Base-by-base conservation (phyloP, 495 filamentous ascomycete genomes). In the Trichoderma virens region DNA sequence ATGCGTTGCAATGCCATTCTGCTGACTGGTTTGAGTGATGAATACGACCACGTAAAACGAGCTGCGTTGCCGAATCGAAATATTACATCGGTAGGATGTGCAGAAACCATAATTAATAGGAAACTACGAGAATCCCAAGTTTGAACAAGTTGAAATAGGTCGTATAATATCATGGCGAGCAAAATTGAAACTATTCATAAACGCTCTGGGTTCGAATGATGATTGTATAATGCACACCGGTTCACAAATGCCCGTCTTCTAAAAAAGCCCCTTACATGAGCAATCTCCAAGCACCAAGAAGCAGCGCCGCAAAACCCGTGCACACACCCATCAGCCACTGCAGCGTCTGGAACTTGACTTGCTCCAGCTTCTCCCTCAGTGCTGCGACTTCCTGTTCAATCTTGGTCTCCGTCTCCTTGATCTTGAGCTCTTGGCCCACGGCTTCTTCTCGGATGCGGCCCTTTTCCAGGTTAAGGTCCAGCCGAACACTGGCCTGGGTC, bases 301-400 rank as follows among this genome's bases (percentile, higher is more conserved):
- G 83, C 75, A 98, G 75, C 64, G 94, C 94, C 45, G 93, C 93
- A 51, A 95, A 97, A 70, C 83, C 79, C 0, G 94, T 97, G 71
- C 91, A 96, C 64, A 98, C 94, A 74, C 94, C 94, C 88, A 98
- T 96, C 38, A 99, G 79, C 94, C 94, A 99, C 78, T 98, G 95
- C 72, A 99, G 74, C 56, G 95, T 98, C 69, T 90, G 89, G 75
- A 98, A 98, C 79, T 99, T 98, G 66, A 99, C 94, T 64, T 90
- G 91, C 80, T 98, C 95, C 35, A 99, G 80, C 75, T 93, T 86
- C 78, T 97, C 94, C 66, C 91, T 79, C 68, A 99, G 73, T 25
- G 88, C 90, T 27, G 94, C 94, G 45, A 94, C 92, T 78, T 98
- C 94, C 78, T 97, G 94, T 79, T 99, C 94, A 75, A 99, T 98